Conservation (phyloP, 495 filamentous ascomycete genomes). For the Aspergillus olivimuriae region DNA sequence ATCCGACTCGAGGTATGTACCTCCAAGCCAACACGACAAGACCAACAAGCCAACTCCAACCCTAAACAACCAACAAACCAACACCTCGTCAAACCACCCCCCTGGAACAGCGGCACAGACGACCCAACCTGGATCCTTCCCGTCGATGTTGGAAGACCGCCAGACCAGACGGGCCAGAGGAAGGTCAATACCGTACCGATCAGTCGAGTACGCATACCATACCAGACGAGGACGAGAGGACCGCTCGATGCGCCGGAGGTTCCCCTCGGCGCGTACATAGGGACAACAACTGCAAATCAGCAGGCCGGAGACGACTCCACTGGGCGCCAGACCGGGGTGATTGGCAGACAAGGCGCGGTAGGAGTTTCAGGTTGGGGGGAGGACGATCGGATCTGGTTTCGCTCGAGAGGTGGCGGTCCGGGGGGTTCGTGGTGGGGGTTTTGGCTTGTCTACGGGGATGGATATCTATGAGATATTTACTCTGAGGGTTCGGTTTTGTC, state of each 20-base stretch:
- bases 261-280: too few species aligned
- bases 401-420: neutral
- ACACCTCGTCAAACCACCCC: neutral
- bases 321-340: neutral
- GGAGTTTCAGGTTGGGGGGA: neutral
- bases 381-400: too few species aligned
- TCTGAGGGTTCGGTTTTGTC: too few species aligned
- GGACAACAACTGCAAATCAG: neutral
- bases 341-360: neutral
- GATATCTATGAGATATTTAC: too few species aligned
- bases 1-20: neutral
- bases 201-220: neutral
- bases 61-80: neutral
- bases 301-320: neutral
- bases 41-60: too few species aligned
- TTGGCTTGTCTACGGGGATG: neutral
- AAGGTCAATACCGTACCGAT: too few species aligned
- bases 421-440: neutral
- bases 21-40: too few species aligned
- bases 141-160: too few species aligned
- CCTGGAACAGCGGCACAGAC: neutral
- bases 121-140: neutral
- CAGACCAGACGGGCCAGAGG: too few species aligned
- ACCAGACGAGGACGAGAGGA: neutral
- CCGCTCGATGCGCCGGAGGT: neutral